phyloP scores from a whole-genome alignment of 208 protist genomes.

The Trypanosoma congolense region DNA sequence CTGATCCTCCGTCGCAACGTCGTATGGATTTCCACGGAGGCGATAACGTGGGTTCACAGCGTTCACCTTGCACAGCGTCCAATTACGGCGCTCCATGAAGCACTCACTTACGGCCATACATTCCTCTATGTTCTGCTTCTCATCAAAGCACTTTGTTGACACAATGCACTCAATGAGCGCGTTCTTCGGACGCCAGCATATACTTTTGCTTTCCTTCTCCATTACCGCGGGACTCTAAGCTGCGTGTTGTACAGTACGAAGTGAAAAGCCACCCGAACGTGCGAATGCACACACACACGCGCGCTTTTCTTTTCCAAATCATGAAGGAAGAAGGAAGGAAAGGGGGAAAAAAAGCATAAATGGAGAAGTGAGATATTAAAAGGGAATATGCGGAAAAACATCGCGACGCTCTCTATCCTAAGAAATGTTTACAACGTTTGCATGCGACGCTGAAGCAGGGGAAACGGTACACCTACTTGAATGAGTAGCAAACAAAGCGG shows the following conservation, averaged over 20 bases:
- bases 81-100: conserved; percentile 81
- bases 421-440: too few species aligned
- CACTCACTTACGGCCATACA: conserved; percentile 77
- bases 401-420: too few species aligned
- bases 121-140: conserved; percentile 72
- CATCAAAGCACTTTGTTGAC: conserved; percentile 82
- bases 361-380: background rate
- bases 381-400: background rate
- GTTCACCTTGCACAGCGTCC: conserved; percentile 87
- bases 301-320: background rate
- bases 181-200: conserved; percentile 87
- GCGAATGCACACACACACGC: background rate
- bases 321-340: background rate
- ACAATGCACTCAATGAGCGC: conserved; percentile 83
- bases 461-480: too few species aligned
- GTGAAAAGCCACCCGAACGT: background rate
- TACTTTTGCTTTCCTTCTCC: conserved; percentile 76
- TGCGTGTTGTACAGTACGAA: too few species aligned
- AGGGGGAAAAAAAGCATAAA: background rate
- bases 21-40: conserved; percentile 83
- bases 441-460: too few species aligned
- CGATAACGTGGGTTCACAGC: conserved; percentile 83
- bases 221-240: conserved; percentile 25
- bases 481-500: too few species aligned
- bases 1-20: conserved; percentile 81